Evolutionary conservation across 1,284 basidiomycete species (phyloP).

Genomic region (Tremellales sp.): DNA sequence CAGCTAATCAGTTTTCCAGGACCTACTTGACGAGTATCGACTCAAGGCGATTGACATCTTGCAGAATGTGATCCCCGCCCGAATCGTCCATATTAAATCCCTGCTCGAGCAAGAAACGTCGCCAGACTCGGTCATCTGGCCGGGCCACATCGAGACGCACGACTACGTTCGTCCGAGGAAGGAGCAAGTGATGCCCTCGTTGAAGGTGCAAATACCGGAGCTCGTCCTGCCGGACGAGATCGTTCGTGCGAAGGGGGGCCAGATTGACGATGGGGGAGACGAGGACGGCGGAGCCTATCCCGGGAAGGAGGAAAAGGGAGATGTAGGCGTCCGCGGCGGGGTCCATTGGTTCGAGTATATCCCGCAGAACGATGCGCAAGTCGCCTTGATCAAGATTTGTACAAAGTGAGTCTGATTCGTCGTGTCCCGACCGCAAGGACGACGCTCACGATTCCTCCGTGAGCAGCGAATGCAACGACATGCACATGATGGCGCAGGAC

Average conservation of each 20-base stretch:
- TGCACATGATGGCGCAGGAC: constrained; percentile 21
- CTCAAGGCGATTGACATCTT: constrained; percentile 22
- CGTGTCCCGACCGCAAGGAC: background rate
- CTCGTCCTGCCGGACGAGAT: background rate
- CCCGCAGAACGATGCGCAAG: constrained; percentile 19
- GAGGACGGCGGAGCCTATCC: background rate
- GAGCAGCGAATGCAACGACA: constrained; percentile 30
- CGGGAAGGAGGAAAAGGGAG: background rate
- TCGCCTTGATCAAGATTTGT: constrained; percentile 5
- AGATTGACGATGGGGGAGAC: background rate
- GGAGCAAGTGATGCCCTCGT: constrained; percentile 17
- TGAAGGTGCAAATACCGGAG: background rate
- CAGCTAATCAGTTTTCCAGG: too few species aligned
- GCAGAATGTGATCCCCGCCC: constrained; percentile 24
- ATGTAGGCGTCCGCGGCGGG: constrained; percentile 11
- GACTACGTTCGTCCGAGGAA: constrained; percentile 14
- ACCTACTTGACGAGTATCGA: constrained; percentile 18
- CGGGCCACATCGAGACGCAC: constrained; percentile 12
- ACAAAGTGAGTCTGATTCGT: background rate
- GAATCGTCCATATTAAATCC: constrained; percentile 21
- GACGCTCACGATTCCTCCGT: constrained; percentile 7
- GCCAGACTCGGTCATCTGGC: constrained; percentile 19
- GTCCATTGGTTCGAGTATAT: constrained; percentile 35
- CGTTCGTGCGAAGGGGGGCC: background rate
- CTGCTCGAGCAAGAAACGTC: constrained; percentile 22